Base-by-base conservation (phyloP, 2,329 filamentous ascomycete genomes). In the Lecanoromycetidae sp. region DNA sequence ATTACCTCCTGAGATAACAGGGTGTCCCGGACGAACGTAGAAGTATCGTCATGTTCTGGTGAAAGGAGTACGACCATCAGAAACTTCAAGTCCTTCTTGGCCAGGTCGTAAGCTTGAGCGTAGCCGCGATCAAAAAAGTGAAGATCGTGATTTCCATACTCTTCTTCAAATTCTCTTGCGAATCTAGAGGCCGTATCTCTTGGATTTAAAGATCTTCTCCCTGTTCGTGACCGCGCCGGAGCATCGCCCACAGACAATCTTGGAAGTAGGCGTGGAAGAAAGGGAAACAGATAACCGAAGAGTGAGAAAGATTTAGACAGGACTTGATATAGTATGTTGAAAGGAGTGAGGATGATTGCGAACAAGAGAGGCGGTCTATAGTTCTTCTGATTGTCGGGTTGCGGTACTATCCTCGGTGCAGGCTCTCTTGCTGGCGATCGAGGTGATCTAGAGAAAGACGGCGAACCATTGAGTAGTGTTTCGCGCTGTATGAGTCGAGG, bases 41-140 rank as follows among this genome's bases (percentile, higher is more conserved):
- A 74, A 1, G 85, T 96, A 57, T 96, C 87, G 59, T 98, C 91
- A 63, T 98, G 90, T 64, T 96, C 91, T 0, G 88, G 87, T 0
- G 88, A 93, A 44, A 94, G 68, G 13, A 98, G 74, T 4, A 96
- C 69, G 13, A 95, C 82, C n/a, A 96, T 66, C 12, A 98, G 71
- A 60, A 93, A 94, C 61, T 93, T 93, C 46, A 95, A 74, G 29
- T 96, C 87, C 56, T 80, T 81, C 69, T 96, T 95, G 5, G 90
- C 87, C 30, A 82, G 67, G 60, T 98, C 91, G 52, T 94, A 78
- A 0, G 88, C 87, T 65, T 94, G 84, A 4, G 93, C 88, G 60
- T 96, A 91, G 4, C 90, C 87, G 43, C 83, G 84, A 60, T 95
- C 88, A 55, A 82, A 80, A 63, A 93, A 94, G 0, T 83, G 80